Evolutionary conservation across 345 rosid species (phyloP), one percentile per base, ranked within the genome.

Genomic region (Lepidium didymum): DNA sequence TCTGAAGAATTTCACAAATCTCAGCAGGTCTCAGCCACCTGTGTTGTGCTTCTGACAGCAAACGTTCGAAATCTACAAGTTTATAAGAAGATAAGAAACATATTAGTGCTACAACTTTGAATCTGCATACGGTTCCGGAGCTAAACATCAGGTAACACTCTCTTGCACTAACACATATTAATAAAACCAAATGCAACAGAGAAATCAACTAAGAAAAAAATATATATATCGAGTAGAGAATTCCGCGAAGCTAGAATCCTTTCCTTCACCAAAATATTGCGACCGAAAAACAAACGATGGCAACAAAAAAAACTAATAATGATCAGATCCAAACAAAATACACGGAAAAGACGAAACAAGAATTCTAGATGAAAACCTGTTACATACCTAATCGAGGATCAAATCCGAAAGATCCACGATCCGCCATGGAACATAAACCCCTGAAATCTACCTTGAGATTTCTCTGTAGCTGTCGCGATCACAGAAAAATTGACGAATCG

Each of bases 11-110:
- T 79, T 92, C 97, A 75, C 92, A 88, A 69, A 92, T 92, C 84
- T 92, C 97, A 50, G 97, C 90, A 78, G 98, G 98, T 9, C 96
- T 85, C 71, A 92, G 68, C 98, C 98, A 92, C 62, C 98, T 83
- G 72, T 86, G 84, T 65, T 90, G 97, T 8, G 98, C 98, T 83
- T 87, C 93, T 5, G 75, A 51, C 16, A 81, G 66, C 67, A 81
- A 57, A 34, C 78, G 84, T 23, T 75, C 61, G 41, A 81, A 78
- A 78, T 78, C 84, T 81, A 68, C 69, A 72, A 37, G 52, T 36
- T 44, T 45, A 33, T n/a, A 56, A 34, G 44, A 56, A 36, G 23
- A 3, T 16, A 18, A 38, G 19, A 56, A 66, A 71, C 54, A 47
- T 58, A 67, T 49, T 13, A 62, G 56, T 11, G n/a, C 46, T 16